Conservation (phyloP, 441 rosid species). For the Erysimum cheiri region DNA sequence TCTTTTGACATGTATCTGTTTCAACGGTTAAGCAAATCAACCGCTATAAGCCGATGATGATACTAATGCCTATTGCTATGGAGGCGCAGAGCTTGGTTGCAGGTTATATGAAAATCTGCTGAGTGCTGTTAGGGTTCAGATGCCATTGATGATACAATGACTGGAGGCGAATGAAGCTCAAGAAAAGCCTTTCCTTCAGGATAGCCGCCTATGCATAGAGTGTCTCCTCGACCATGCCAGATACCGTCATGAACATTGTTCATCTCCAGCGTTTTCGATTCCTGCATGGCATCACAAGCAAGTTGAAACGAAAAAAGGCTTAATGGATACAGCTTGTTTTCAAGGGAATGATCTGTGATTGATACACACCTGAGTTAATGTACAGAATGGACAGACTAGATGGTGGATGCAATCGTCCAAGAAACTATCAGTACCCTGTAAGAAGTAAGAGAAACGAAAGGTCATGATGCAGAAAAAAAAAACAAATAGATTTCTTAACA, state of each 20-base stretch:
- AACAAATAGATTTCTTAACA: neutral
- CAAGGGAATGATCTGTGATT: neutral
- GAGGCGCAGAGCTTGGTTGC: conserved; percentile 18
- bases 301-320: conserved; percentile 15
- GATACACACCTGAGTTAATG: conserved; percentile 75
- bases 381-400: conserved; percentile 77
- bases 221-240: conserved; percentile 97
- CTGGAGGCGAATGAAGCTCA: conserved; percentile 59
- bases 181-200: conserved; percentile 62
- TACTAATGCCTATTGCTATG: conserved; percentile 3
- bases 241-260: conserved; percentile 92
- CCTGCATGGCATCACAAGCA: conserved; percentile 51
- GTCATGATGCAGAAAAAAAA: conserved; percentile 8
- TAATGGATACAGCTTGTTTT: conserved; percentile 6
- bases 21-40: conserved; percentile 6
- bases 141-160: conserved; percentile 48
- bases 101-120: conserved; percentile 1
- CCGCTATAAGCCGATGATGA: neutral
- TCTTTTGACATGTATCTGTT: neutral
- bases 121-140: conserved; percentile 45
- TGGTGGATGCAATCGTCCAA: conserved; percentile 81
- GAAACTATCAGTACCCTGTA: conserved; percentile 74
- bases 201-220: conserved; percentile 68
- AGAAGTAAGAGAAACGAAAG: conserved; percentile 16
- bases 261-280: conserved; percentile 90